Percentiles rank a stretch among this genome's conserved stretches.
phyloP scores from a whole-genome alignment of 306 rosid genomes.

The Sechiopsis laciniata region DNA sequence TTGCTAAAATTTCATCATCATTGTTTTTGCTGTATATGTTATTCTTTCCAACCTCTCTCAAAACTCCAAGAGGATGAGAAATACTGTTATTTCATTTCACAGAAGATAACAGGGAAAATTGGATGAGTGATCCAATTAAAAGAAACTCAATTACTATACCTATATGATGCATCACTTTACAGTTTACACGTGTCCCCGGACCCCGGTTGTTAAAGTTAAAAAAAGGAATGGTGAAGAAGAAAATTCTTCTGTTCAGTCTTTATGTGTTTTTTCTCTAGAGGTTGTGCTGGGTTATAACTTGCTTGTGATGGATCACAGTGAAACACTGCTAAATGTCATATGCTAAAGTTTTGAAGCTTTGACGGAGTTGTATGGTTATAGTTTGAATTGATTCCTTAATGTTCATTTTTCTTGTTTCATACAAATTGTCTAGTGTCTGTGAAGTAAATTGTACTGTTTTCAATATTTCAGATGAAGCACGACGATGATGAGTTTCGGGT shows the following conservation, averaged over 20 bases:
- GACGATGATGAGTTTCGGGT: constrained; percentile 89
- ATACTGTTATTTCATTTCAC: neutral
- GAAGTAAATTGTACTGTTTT: neutral
- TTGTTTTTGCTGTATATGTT: constrained; percentile 4
- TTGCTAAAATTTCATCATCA: constrained; percentile 22
- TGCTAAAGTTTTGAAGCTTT: neutral
- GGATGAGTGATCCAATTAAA: neutral
- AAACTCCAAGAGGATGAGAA: neutral
- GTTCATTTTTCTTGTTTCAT: neutral
- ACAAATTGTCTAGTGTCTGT: neutral
- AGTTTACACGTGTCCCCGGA: neutral
- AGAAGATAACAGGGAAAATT: neutral
- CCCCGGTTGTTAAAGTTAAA: too few species aligned
- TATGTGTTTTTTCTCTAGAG: too few species aligned
- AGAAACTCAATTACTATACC: neutral
- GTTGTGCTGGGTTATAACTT: too few species aligned
- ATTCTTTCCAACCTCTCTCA: neutral
- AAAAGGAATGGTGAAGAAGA: too few species aligned
- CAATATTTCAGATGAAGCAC: constrained; percentile 65
- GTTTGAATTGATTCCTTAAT: neutral
- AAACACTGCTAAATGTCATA: too few species aligned
- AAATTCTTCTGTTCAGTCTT: too few species aligned
- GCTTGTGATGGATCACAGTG: too few species aligned
- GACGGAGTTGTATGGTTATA: neutral
- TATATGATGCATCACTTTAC: neutral